Evolutionary conservation across 345 rosid species (phyloP).

Genomic region (Hibiscus syriacus): DNA sequence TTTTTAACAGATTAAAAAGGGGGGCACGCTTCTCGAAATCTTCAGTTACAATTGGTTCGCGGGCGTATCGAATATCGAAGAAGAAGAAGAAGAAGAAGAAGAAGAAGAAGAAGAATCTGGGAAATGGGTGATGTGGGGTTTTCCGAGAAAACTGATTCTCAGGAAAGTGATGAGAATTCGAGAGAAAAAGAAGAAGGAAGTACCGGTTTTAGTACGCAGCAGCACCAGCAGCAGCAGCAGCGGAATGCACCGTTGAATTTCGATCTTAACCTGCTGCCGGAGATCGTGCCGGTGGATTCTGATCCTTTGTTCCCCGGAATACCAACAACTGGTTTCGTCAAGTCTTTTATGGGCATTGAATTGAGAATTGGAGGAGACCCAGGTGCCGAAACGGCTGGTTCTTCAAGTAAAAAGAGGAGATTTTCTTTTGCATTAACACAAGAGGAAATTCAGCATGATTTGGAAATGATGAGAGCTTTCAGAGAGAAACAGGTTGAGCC

Average conservation of each 20-base stretch:
- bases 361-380: conserved; percentile 9
- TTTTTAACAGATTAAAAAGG: neutral
- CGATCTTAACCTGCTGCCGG: conserved; percentile 15
- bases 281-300: neutral
- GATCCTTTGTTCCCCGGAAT: neutral
- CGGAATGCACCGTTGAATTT: neutral
- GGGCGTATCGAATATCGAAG: neutral
- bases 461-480: neutral
- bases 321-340: neutral
- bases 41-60: neutral
- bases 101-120: neutral
- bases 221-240: neutral
- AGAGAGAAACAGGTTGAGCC: neutral
- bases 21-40: conserved; percentile 7
- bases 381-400: conserved; percentile 8
- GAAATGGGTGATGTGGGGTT: conserved; percentile 6
- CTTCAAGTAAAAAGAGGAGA: conserved; percentile 15
- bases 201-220: neutral
- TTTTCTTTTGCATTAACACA: neutral
- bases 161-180: conserved; percentile 6
- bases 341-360: conserved; percentile 1
- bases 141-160: conserved; percentile 4
- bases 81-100: neutral
- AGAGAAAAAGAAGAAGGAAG: conserved; percentile 2
- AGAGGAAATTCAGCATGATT: neutral